Percentiles rank a stretch among this genome's conserved stretches.
Evolutionary conservation across 176 grass and related monocot species (phyloP).

Genomic region (barley (Hordeum vulgare)): DNA sequence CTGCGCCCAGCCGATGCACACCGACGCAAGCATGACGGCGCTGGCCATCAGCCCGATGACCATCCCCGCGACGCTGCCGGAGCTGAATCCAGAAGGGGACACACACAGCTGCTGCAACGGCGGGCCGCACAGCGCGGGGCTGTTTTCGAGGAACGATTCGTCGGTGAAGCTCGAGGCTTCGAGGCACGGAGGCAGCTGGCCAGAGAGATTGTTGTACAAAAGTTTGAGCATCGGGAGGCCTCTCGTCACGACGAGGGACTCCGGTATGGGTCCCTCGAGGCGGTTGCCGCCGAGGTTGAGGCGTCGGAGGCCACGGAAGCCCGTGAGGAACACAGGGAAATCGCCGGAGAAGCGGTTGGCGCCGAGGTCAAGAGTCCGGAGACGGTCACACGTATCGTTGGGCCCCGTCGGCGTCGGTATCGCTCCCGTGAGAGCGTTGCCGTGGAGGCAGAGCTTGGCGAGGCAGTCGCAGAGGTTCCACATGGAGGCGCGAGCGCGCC

Average conservation of each 20-base stretch:
- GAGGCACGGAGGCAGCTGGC: neutral
- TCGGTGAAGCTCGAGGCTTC: neutral
- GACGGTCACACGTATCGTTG: neutral
- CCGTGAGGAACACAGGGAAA: constrained; percentile 35
- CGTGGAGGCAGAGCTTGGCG: neutral
- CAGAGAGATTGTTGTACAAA: neutral
- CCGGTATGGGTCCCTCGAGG: constrained; percentile 24
- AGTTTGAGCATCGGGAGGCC: constrained; percentile 34
- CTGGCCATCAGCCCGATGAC: neutral
- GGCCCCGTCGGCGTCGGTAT: neutral
- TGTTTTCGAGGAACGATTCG: neutral
- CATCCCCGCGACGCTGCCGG: neutral
- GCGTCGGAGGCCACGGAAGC: constrained; percentile 32
- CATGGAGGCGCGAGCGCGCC: neutral
- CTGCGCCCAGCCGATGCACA: neutral
- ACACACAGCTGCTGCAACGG: neutral
- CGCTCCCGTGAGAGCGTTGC: neutral
- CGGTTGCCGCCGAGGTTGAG: neutral
- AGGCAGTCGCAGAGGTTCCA: neutral
- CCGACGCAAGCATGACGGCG: neutral
- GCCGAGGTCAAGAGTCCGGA: neutral
- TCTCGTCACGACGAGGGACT: constrained; percentile 24
- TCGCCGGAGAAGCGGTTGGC: neutral
- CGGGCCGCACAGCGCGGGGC: neutral
- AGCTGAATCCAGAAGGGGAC: neutral